Evolutionary conservation across 805 yeast genomes (phyloP).

Genomic region (Ogataea degrootiae): DNA sequence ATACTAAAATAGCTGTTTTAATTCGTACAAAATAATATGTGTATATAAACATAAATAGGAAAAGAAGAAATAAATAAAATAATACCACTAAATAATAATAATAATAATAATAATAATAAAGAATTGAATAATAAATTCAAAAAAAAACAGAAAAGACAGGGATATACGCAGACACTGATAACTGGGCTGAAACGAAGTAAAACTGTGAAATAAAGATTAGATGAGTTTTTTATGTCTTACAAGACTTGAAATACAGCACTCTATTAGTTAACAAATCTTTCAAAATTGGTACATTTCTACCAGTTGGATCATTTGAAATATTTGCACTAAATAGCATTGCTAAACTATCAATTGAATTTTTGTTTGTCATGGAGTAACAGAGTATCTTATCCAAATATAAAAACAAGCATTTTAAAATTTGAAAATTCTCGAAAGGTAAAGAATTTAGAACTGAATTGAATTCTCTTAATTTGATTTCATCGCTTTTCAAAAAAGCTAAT

Average conservation of each 20-base stretch:
- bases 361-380: constrained; percentile 51
- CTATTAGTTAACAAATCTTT: constrained; percentile 12
- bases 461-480: constrained; percentile 33
- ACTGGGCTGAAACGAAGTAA: neutral
- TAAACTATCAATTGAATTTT: constrained; percentile 72
- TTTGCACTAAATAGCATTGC: constrained; percentile 25
- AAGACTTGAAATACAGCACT: constrained; percentile 6
- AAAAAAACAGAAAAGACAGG: no score
- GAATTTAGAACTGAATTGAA: constrained; percentile 25
- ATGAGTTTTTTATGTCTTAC: neutral
- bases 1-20: constrained; percentile 6
- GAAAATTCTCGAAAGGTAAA: constrained; percentile 50
- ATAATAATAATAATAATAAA: no score
- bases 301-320: constrained; percentile 13
- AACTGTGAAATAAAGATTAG: neutral
- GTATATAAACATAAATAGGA: neutral
- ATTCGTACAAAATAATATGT: neutral
- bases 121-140: no score
- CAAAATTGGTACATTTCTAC: constrained; percentile 13
- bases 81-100: no score
- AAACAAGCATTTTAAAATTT: constrained; percentile 56
- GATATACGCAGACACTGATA: no score
- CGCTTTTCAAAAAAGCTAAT: constrained; percentile 46
- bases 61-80: no score
- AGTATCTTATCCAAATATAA: constrained; percentile 58